Evolutionary conservation across 1,284 basidiomycete genomes (phyloP).

Genomic region (Heterobasidion irregulare): DNA sequence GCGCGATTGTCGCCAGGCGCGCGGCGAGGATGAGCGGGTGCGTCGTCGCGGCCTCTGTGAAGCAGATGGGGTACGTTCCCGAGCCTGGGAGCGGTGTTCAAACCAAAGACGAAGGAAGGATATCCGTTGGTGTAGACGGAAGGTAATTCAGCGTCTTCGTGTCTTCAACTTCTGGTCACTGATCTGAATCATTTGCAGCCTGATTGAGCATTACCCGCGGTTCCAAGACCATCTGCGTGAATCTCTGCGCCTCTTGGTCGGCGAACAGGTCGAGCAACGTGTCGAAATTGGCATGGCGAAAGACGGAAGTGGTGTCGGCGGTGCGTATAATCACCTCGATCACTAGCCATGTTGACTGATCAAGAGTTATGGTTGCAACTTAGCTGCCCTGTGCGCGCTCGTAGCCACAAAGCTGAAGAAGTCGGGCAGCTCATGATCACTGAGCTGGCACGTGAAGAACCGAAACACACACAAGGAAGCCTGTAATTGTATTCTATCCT

Average conservation of each 20-base stretch:
- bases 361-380: not conserved
- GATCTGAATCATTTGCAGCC: slow-evolving; percentile 32
- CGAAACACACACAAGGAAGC: not conserved
- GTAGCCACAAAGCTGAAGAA: not conserved
- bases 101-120: slow-evolving; percentile 35
- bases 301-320: slow-evolving; percentile 95
- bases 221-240: slow-evolving; percentile 73
- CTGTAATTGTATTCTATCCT: not conserved
- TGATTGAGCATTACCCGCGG: slow-evolving; percentile 87
- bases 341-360: not conserved
- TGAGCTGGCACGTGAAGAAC: not conserved
- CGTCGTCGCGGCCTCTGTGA: slow-evolving; percentile 80
- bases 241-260: slow-evolving; percentile 71
- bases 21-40: slow-evolving; percentile 82
- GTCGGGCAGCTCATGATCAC: not conserved
- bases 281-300: slow-evolving; percentile 90
- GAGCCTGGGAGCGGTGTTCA: slow-evolving; percentile 18
- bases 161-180: not conserved
- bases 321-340: slow-evolving; percentile 35
- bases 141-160: slow-evolving; percentile 35
- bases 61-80: slow-evolving; percentile 67
- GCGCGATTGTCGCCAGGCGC: slow-evolving; percentile 70
- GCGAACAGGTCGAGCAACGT: slow-evolving; percentile 68
- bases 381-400: slow-evolving; percentile 72
- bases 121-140: slow-evolving; percentile 85